These are phyloP conservation scores for Aspergillus novoparasiticus DNA, from an alignment of 2,329 filamentous ascomycete genomes.

Conservation along the genomic window DNA sequence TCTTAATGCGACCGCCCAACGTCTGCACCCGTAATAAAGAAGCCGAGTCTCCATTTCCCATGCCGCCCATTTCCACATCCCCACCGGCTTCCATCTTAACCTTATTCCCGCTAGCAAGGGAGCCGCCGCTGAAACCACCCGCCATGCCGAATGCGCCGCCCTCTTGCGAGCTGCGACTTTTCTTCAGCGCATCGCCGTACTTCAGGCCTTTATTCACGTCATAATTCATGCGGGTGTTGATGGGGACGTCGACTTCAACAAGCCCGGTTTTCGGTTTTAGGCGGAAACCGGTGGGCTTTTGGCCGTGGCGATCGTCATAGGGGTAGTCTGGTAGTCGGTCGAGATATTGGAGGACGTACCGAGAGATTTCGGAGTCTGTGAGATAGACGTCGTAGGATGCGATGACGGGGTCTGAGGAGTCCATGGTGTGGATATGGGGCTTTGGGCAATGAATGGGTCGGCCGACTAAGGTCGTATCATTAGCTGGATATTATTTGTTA, in stretches of 20 bases:
- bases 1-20: slow-evolving; percentile 76
- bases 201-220: slow-evolving; percentile 79
- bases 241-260: slow-evolving; percentile 87
- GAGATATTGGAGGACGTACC: slow-evolving; percentile 87
- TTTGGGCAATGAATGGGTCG: neutral
- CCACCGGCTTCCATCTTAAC: slow-evolving; percentile 25
- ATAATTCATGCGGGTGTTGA: slow-evolving; percentile 73
- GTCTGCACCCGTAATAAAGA: slow-evolving; percentile 75
- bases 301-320: slow-evolving; percentile 59
- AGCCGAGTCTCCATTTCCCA: slow-evolving; percentile 40
- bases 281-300: slow-evolving; percentile 71
- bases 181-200: slow-evolving; percentile 76
- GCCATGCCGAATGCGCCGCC: slow-evolving; percentile 72
- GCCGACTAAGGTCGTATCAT: neutral
- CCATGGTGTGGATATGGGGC: neutral
- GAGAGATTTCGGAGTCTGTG: slow-evolving; percentile 70
- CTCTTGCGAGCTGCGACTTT: slow-evolving; percentile 54
- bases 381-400: slow-evolving; percentile 83
- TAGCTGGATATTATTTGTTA: neutral
- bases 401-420: slow-evolving; percentile 63
- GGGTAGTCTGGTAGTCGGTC: slow-evolving; percentile 64
- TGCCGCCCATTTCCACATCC: slow-evolving; percentile 20
- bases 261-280: slow-evolving; percentile 81
- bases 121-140: slow-evolving; percentile 65
- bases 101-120: slow-evolving; percentile 23